A percentile compares a stretch with the other conserved stretches of the same genome.
Conservation (phyloP, 2,329 filamentous ascomycete genomes). For the Trichophaea hybrida region DNA sequence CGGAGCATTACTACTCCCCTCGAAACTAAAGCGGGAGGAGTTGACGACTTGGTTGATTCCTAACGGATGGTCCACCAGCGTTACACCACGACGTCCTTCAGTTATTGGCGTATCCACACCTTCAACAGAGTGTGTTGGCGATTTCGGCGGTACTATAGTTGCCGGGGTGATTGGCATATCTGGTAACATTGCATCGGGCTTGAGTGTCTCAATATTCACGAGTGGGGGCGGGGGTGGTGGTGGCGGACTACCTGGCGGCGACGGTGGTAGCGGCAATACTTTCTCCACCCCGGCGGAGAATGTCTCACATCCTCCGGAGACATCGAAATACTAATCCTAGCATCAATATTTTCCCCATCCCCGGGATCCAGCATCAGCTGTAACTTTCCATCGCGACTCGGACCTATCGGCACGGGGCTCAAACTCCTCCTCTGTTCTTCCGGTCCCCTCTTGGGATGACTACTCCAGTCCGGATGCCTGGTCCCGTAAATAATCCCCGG, state of each 20-base stretch:
- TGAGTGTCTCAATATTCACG: neutral
- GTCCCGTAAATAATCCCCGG: constrained; percentile 41
- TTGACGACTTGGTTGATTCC: constrained; percentile 32
- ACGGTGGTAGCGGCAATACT: neutral
- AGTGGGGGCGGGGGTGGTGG: neutral
- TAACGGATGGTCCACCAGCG: constrained; percentile 21
- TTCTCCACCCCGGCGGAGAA: neutral
- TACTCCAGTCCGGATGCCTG: constrained; percentile 48
- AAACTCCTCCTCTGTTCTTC: constrained; percentile 31
- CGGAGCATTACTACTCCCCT: constrained; percentile 39
- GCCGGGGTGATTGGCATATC: neutral
- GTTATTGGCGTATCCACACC: neutral
- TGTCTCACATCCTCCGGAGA: neutral
- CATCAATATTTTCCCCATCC: neutral
- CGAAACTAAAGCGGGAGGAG: constrained; percentile 27
- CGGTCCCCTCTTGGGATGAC: constrained; percentile 31
- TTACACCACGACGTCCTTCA: constrained; percentile 15
- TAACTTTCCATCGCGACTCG: neutral
- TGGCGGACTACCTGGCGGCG: neutral
- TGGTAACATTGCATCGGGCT: neutral
- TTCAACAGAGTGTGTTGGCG: neutral
- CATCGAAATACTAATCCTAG: constrained; percentile 1
- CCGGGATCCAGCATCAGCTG: neutral
- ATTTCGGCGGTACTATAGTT: neutral
- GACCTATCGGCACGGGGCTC: constrained; percentile 6